A percentile compares a stretch with the other conserved stretches of the same genome.
These are phyloP conservation scores for Pichia scutulata DNA, from an alignment of 805 yeast species.

Conservation along the genomic window DNA sequence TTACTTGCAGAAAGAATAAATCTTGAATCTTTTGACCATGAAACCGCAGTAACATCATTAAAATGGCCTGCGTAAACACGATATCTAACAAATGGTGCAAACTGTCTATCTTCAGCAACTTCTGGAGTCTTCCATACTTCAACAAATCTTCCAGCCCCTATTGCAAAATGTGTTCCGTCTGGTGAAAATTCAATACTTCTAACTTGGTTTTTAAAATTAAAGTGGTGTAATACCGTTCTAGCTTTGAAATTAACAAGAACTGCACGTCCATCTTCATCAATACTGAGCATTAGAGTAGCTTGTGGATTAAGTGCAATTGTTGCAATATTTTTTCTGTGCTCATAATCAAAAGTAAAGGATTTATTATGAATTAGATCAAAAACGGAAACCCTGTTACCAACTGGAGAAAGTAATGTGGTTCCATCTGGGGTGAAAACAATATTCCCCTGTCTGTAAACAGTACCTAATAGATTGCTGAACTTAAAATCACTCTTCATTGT, in stretches of 20 bases:
- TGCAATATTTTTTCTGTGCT: slow-evolving; percentile 79
- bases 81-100: slow-evolving; percentile 92
- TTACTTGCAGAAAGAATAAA: slow-evolving; percentile 81
- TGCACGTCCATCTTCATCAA: slow-evolving; percentile 90
- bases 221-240: slow-evolving; percentile 83
- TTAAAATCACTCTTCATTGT: slow-evolving; percentile 80
- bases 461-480: slow-evolving; percentile 85
- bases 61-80: slow-evolving; percentile 90
- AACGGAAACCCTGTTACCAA: slow-evolving; percentile 85
- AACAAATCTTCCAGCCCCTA: slow-evolving; percentile 71
- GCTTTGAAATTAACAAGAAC: slow-evolving; percentile 79
- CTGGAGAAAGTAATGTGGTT: slow-evolving; percentile 75
- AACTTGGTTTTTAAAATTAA: slow-evolving; percentile 81
- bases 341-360: slow-evolving; percentile 85
- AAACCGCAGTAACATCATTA: slow-evolving; percentile 64
- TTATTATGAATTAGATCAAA: slow-evolving; percentile 80
- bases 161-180: slow-evolving; percentile 80
- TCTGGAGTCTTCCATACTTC: slow-evolving; percentile 94
- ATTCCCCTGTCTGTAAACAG: slow-evolving; percentile 93
- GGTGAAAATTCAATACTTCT: slow-evolving; percentile 76
- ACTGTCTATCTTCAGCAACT: slow-evolving; percentile 74
- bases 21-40: slow-evolving; percentile 90
- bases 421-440: slow-evolving; percentile 83
- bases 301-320: slow-evolving; percentile 78
- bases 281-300: slow-evolving; percentile 69